Percentiles rank a stretch among this genome's conserved stretches.
Conservation (phyloP, 2,329 filamentous ascomycete species). For the Scedosporium minutisporum region DNA sequence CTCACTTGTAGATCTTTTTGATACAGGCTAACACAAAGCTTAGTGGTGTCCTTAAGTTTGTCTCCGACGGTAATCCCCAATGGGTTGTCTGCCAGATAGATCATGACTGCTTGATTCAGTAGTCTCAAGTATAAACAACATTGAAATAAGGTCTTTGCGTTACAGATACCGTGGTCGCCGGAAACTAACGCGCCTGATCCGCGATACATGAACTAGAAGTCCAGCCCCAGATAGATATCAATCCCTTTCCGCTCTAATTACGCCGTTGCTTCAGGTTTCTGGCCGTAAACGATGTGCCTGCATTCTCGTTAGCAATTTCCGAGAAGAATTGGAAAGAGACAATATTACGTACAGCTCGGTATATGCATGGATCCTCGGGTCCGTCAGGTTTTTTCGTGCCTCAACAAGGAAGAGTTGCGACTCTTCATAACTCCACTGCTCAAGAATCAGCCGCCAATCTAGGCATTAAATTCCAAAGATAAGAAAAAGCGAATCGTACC, state of each 20-base stretch:
- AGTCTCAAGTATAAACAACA: no score
- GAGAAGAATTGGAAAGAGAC: neutral
- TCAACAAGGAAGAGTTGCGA: conserved; percentile 23
- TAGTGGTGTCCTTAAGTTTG: no score
- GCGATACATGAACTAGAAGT: no score
- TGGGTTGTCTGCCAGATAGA: no score
- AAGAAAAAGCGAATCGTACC: conserved; percentile 12
- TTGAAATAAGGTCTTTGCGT: no score
- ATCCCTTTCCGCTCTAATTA: neutral
- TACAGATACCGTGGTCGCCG: no score
- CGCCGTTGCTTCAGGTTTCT: neutral
- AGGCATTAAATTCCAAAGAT: neutral
- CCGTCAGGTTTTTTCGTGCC: conserved; percentile 20
- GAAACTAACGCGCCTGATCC: no score
- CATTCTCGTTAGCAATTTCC: neutral
- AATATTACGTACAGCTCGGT: conserved; percentile 9
- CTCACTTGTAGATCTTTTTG: no score
- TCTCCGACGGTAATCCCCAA: no score
- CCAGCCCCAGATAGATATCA: no score
- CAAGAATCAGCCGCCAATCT: neutral
- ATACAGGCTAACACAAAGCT: no score
- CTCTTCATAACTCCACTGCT: conserved; percentile 12
- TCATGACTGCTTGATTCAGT: no score
- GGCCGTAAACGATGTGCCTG: neutral
- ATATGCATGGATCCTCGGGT: conserved; percentile 22